phyloP scores from a whole-genome alignment of 2,329 filamentous ascomycete genomes.

The Hypomyces perniciosus region DNA sequence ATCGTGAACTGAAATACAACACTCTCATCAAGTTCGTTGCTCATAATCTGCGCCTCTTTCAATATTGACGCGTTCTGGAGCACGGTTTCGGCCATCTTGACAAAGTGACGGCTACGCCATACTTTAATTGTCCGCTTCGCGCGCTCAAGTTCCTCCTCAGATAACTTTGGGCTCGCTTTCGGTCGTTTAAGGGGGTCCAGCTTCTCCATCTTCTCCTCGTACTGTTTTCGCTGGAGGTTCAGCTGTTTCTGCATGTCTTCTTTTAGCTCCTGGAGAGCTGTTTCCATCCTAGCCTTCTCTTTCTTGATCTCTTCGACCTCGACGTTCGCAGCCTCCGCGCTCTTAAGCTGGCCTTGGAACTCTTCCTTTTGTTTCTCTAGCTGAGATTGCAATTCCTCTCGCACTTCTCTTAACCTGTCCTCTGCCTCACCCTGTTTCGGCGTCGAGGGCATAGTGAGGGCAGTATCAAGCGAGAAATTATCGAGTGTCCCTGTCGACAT shows the following conservation, averaged over 20 bases:
- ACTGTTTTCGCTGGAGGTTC: slow-evolving; percentile 74
- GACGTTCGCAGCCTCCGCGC: slow-evolving; percentile 65
- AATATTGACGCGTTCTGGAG: slow-evolving; percentile 80
- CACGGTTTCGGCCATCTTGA: slow-evolving; percentile 88
- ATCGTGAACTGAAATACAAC: slow-evolving; percentile 94
- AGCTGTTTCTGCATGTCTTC: slow-evolving; percentile 85
- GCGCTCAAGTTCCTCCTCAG: slow-evolving; percentile 63
- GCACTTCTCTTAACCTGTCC: slow-evolving; percentile 65
- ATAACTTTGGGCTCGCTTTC: slow-evolving; percentile 58
- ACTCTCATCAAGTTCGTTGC: slow-evolving; percentile 87
- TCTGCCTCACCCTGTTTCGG: slow-evolving; percentile 73
- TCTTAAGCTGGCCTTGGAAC: slow-evolving; percentile 70
- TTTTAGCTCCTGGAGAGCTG: slow-evolving; percentile 70
- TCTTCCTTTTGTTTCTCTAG: slow-evolving; percentile 80
- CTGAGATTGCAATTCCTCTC: slow-evolving; percentile 77
- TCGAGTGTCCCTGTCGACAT: slow-evolving; percentile 91
- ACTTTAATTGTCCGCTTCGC: slow-evolving; percentile 62
- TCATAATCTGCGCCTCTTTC: slow-evolving; percentile 97
- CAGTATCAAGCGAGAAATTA: slow-evolving; percentile 92
- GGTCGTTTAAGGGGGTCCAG: slow-evolving; percentile 59
- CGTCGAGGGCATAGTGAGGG: slow-evolving; percentile 88
- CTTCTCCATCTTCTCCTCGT: slow-evolving; percentile 76
- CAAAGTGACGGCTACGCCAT: slow-evolving; percentile 81
- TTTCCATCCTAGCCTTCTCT: slow-evolving; percentile 81
- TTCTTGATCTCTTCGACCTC: slow-evolving; percentile 78